A percentile compares a stretch with the other conserved stretches of the same genome.
These are phyloP conservation scores for Amphichorda felina DNA, from an alignment of 2,329 filamentous ascomycete genomes.

Conservation along the genomic window DNA sequence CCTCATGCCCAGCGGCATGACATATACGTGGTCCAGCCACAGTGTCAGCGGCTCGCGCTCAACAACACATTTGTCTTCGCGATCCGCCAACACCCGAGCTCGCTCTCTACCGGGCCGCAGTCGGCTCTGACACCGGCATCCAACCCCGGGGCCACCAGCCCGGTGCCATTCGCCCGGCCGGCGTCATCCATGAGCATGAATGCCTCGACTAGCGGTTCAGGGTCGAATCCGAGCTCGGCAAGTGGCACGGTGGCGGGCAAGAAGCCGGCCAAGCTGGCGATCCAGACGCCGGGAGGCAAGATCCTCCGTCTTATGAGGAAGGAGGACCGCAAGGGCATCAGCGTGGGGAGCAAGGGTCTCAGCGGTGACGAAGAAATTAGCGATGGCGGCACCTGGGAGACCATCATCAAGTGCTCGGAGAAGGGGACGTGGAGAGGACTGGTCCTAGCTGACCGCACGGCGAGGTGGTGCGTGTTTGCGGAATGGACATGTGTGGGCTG, in stretches of 20 bases:
- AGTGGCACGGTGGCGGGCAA: constrained; percentile 43
- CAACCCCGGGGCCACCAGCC: constrained; percentile 37
- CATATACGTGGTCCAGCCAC: constrained; percentile 91
- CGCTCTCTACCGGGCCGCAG: constrained; percentile 22
- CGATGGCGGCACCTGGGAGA: constrained; percentile 74
- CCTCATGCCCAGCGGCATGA: constrained; percentile 97
- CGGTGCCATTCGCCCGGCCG: constrained; percentile 50
- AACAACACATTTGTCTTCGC: constrained; percentile 99
- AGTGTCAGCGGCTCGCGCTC: constrained; percentile 75
- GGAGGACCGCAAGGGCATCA: constrained; percentile 51
- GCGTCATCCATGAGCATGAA: constrained; percentile 54
- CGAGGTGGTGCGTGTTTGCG: constrained; percentile 84
- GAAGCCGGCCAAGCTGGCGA: constrained; percentile 91
- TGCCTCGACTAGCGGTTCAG: constrained; percentile 38
- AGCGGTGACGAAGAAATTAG: constrained; percentile 43
- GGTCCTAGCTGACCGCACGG: constrained; percentile 72
- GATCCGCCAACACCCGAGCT: constrained; percentile 78
- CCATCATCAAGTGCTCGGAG: constrained; percentile 82
- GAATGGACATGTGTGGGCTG: constrained; percentile 57
- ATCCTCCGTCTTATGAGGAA: constrained; percentile 81
- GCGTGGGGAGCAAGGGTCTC: constrained; percentile 27
- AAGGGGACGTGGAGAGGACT: constrained; percentile 69
- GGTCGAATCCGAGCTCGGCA: constrained; percentile 43
- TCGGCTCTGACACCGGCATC: constrained; percentile 31
- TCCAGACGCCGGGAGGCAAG: constrained; percentile 89